Conservation (phyloP, 148 eudicot genomes). For the Amaranthus hypochondriacus region DNA sequence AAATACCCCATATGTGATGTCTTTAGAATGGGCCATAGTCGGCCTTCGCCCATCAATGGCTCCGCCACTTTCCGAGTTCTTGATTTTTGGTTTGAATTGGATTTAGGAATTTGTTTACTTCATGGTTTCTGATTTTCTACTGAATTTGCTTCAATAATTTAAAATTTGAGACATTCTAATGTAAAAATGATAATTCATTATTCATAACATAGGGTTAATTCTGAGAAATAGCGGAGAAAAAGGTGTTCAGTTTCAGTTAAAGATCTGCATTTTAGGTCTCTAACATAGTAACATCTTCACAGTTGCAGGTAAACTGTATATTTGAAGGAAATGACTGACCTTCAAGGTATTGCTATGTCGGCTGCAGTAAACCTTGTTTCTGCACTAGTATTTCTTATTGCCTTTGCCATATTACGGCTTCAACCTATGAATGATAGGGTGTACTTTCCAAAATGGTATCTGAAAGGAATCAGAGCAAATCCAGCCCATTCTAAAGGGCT, state of each 20-base stretch:
- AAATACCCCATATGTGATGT: too few species aligned
- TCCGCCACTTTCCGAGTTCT: too few species aligned
- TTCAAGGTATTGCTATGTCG: conserved; percentile 42
- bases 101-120: too few species aligned
- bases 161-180: too few species aligned
- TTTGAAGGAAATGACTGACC: conserved; percentile 34
- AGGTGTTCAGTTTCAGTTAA: background rate
- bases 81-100: too few species aligned
- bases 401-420: conserved; percentile 46
- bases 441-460: conserved; percentile 43
- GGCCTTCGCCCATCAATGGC: too few species aligned
- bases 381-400: conserved; percentile 46
- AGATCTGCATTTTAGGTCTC: background rate
- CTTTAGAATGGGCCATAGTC: too few species aligned
- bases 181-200: too few species aligned
- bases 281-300: background rate
- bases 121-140: too few species aligned
- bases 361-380: conserved; percentile 42
- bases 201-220: too few species aligned
- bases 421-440: conserved; percentile 28
- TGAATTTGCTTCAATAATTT: too few species aligned
- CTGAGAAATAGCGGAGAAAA: too few species aligned
- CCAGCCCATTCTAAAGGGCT: conserved; percentile 25
- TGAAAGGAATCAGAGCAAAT: conserved; percentile 35
- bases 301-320: conserved; percentile 11